phyloP scores from a whole-genome alignment of 306 rosid genomes.

The Boehmeria nivea region DNA sequence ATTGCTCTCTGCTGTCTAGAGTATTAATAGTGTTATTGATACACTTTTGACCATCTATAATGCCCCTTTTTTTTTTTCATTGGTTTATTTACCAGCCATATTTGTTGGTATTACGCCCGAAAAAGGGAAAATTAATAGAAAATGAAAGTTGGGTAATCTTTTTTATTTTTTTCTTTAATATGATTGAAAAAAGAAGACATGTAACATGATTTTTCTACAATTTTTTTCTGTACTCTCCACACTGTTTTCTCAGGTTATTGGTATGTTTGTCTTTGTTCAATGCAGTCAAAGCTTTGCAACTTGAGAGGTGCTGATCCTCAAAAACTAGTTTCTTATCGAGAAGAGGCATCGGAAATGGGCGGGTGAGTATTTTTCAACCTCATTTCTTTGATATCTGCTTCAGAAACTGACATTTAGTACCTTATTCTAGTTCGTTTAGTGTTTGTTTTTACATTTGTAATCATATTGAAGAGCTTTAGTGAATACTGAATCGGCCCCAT shows the following conservation, averaged over 20 bases:
- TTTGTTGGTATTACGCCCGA: no score
- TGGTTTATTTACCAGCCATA: no score
- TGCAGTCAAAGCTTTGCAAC: slow-evolving; percentile 84
- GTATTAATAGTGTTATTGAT: no score
- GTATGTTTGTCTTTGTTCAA: slow-evolving; percentile 6
- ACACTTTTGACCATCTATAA: no score
- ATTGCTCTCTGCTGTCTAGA: background rate
- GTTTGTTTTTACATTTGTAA: background rate
- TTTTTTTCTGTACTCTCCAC: background rate
- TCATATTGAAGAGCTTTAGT: background rate
- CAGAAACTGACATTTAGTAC: no score
- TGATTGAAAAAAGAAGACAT: no score
- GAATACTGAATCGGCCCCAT: background rate
- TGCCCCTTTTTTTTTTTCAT: no score
- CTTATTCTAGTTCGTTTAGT: background rate
- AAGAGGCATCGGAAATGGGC: slow-evolving; percentile 96
- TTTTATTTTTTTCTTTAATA: no score
- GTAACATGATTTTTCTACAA: no score
- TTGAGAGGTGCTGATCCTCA: slow-evolving; percentile 55
- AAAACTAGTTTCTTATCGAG: slow-evolving; percentile 62
- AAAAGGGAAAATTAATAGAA: no score
- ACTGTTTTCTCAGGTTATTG: slow-evolving; percentile 1
- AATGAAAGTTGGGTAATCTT: no score
- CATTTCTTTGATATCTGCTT: background rate
- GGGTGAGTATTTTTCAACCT: slow-evolving; percentile 61